A percentile compares a stretch with the other conserved stretches of the same genome.
These are phyloP conservation scores for Comarum palustre DNA, from an alignment of 306 rosid genomes.

Conservation along the genomic window DNA sequence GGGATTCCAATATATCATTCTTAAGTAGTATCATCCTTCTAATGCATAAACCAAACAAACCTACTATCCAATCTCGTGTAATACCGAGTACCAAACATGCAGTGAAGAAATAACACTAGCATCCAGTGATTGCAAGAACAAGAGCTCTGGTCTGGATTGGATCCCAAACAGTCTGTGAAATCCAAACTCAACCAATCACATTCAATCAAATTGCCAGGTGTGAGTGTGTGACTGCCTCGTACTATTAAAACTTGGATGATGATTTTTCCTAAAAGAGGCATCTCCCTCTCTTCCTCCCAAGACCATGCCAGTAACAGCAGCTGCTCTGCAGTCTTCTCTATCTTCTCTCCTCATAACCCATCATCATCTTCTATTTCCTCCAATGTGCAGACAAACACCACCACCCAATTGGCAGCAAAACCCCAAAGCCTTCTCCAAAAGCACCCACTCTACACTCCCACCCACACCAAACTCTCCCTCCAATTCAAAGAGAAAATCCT, in stretches of 20 bases:
- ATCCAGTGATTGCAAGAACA: background rate
- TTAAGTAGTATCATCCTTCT: too few species aligned
- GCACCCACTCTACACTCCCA: slow-evolving; percentile 64
- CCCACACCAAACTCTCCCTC: slow-evolving; percentile 53
- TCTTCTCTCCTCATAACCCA: slow-evolving; percentile 48
- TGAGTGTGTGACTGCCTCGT: background rate
- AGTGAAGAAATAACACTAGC: background rate
- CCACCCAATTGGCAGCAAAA: slow-evolving; percentile 40
- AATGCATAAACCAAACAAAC: too few species aligned
- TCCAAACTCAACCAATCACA: slow-evolving; percentile 40
- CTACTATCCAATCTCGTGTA: too few species aligned
- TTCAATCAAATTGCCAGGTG: slow-evolving; percentile 31
- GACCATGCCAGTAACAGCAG: slow-evolving; percentile 43
- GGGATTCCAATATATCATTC: too few species aligned
- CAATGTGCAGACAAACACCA: slow-evolving; percentile 23
- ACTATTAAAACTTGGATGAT: slow-evolving; percentile 7
- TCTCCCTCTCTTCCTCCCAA: background rate
- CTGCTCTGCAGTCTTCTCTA: slow-evolving; percentile 50
- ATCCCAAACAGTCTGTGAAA: slow-evolving; percentile 29
- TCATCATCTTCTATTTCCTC: slow-evolving; percentile 23
- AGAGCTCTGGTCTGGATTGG: slow-evolving; percentile 16
- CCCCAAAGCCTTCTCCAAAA: slow-evolving; percentile 61
- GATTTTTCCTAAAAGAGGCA: background rate
- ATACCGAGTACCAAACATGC: too few species aligned
- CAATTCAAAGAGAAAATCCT: slow-evolving; percentile 83